phyloP scores from a whole-genome alignment of 1,284 basidiomycete genomes.

The Sporisorium graminicola region DNA sequence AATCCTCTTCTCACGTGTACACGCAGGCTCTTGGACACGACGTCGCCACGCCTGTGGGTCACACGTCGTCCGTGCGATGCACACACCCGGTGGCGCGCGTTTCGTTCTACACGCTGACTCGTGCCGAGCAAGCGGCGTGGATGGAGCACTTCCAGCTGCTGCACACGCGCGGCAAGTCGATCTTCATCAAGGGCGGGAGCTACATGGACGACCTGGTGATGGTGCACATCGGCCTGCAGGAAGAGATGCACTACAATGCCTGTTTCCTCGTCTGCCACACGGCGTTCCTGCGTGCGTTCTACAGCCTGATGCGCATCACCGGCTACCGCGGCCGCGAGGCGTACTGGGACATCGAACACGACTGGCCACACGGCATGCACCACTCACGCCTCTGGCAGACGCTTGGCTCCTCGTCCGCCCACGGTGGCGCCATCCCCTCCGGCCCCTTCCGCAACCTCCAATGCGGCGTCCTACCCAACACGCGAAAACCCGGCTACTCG shows the following conservation, averaged over 20 bases:
- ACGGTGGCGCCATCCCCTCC: constrained; percentile 30
- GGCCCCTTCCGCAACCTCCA: constrained; percentile 17
- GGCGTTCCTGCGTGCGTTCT: constrained; percentile 36
- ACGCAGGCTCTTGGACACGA: neutral
- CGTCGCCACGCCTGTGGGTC: neutral
- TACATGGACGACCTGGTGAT: constrained; percentile 42
- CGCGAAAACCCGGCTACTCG: constrained; percentile 18
- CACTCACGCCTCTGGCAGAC: constrained; percentile 14
- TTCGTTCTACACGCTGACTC: constrained; percentile 30
- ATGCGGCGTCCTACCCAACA: constrained; percentile 32
- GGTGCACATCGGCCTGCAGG: constrained; percentile 37
- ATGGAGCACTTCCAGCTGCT: constrained; percentile 11
- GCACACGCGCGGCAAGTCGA: constrained; percentile 12
- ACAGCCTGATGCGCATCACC: constrained; percentile 26
- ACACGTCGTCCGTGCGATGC: constrained; percentile 26
- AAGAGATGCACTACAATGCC: constrained; percentile 47
- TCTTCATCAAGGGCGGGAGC: constrained; percentile 27
- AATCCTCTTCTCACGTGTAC: neutral
- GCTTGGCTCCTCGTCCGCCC: constrained; percentile 14
- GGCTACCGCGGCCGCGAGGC: constrained; percentile 36
- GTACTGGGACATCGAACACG: constrained; percentile 38
- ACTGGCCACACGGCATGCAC: constrained; percentile 14
- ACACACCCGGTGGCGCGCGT: constrained; percentile 31
- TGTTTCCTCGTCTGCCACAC: constrained; percentile 38
- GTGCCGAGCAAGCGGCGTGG: constrained; percentile 18